phyloP scores from a whole-genome alignment of 2,329 filamentous ascomycete species.

The Periconia digitata region DNA sequence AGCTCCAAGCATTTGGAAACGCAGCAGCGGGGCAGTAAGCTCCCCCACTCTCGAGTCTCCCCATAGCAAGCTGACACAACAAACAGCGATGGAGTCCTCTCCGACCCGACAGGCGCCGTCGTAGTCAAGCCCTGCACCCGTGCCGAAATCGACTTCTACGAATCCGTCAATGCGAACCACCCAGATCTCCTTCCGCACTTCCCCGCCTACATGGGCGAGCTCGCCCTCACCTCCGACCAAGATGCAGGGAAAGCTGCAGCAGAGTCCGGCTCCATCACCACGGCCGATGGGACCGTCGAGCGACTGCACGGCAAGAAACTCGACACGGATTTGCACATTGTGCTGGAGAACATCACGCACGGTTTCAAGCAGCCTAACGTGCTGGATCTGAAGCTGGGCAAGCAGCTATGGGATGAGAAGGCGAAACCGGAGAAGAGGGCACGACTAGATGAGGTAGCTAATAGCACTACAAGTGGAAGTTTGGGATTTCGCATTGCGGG shows the following conservation, averaged over 20 bases:
- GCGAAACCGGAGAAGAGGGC: slow-evolving; percentile 60
- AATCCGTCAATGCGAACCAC: slow-evolving; percentile 66
- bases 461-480: slow-evolving; percentile 60
- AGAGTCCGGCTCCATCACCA: slow-evolving; percentile 33
- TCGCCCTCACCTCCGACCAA: slow-evolving; percentile 56
- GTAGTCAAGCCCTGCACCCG: slow-evolving; percentile 93
- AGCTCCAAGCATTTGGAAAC: slow-evolving; percentile 69
- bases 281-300: slow-evolving; percentile 28
- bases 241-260: slow-evolving; percentile 12
- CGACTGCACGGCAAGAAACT: slow-evolving; percentile 63
- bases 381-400: slow-evolving; percentile 88
- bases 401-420: slow-evolving; percentile 79
- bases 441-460: slow-evolving; percentile 61
- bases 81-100: slow-evolving; percentile 87
- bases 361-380: slow-evolving; percentile 87
- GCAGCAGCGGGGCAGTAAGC: slow-evolving; percentile 85
- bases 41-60: no score
- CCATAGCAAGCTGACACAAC: no score
- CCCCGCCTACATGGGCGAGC: slow-evolving; percentile 80
- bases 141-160: slow-evolving; percentile 87
- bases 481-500: slow-evolving; percentile 67
- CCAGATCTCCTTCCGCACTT: slow-evolving; percentile 77
- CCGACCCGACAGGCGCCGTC: slow-evolving; percentile 77
- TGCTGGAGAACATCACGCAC: slow-evolving; percentile 79
- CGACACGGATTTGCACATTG: slow-evolving; percentile 75